Evolutionary conservation across 495 filamentous ascomycete species (phyloP).

Genomic region (Xylaria longipes): DNA sequence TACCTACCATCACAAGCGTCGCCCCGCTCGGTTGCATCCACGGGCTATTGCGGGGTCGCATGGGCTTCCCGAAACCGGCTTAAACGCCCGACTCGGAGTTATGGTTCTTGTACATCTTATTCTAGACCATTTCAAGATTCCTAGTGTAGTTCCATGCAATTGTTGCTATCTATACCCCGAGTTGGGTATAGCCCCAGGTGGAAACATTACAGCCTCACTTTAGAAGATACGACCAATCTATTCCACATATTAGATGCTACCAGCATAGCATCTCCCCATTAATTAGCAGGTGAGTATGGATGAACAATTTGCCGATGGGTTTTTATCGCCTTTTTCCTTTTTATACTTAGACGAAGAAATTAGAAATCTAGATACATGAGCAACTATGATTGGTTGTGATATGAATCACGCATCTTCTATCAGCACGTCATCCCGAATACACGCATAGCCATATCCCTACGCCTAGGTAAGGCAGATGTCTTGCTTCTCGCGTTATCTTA

Average conservation of each 20-base stretch:
- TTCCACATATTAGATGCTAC: background rate
- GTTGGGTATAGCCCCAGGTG: background rate
- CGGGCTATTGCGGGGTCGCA: constrained; percentile 37
- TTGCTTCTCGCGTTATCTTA: too few species aligned
- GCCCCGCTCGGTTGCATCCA: constrained; percentile 24
- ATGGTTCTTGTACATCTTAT: background rate
- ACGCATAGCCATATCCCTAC: too few species aligned
- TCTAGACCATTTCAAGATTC: background rate
- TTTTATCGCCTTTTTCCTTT: background rate
- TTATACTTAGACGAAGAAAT: background rate
- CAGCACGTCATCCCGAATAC: too few species aligned
- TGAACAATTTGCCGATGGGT: background rate
- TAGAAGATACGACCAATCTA: background rate
- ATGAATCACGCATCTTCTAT: background rate
- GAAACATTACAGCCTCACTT: background rate
- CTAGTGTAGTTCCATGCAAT: background rate
- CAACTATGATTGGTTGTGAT: background rate
- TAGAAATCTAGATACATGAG: background rate
- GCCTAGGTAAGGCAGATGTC: too few species aligned
- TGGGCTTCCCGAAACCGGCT: constrained; percentile 40
- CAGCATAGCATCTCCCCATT: background rate
- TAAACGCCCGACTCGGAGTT: background rate
- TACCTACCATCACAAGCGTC: constrained; percentile 8
- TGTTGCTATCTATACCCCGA: constrained; percentile 15
- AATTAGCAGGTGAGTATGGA: background rate